Base-by-base conservation (phyloP, 179 eudicot genomes). In the Actinidia arguta region DNA sequence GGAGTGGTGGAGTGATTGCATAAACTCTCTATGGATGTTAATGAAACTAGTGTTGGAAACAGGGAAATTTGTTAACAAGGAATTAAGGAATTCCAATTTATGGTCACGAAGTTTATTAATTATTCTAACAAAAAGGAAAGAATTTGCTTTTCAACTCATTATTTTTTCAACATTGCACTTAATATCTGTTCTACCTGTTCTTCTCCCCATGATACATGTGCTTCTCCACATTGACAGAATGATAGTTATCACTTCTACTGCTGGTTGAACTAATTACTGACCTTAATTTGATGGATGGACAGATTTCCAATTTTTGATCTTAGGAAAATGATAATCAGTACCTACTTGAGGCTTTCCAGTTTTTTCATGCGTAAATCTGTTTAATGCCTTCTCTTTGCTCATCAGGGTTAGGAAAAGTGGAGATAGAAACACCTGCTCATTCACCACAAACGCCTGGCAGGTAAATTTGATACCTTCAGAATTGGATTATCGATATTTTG, bases 331-430 rank as follows among this genome's bases (percentile, higher is more conserved):
- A 42, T 69, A n/a, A 52, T 42, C 11, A 9, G 20, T 42, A 59
- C 17, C 16, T 55, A 9, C n/a, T 9, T 22, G 3, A 75, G 18
- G n/a, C 68, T 80, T 79, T 56, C 76, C 12, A 73, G 8, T 69
- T 22, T 55, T 48, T 17, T 51, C 46, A 63, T 67, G 27, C 51
- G 70, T 36, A 39, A 78, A 5, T 22, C 62, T 7, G 16, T 27
- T 72, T 75, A 70, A 79, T 70, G 82, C 44, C 80, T 82, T 66
- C 81, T 76, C 74, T 75, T 71, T 64, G 51, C 51, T 48, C 73
- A 73, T 85, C 87, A 95, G 99, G 99, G 86, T 85, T 95, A 85
- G 99, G 99, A 55, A 82, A 88, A 84, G 86, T 95, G 79, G 94
- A 87, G 70, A 85, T 85, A 46, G 88, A 92, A 88, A 95, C 99